Percentiles rank a stretch among this genome's conserved stretches.
Evolutionary conservation across 805 yeast species (phyloP).

Genomic region (Myxozyma nipponensis): DNA sequence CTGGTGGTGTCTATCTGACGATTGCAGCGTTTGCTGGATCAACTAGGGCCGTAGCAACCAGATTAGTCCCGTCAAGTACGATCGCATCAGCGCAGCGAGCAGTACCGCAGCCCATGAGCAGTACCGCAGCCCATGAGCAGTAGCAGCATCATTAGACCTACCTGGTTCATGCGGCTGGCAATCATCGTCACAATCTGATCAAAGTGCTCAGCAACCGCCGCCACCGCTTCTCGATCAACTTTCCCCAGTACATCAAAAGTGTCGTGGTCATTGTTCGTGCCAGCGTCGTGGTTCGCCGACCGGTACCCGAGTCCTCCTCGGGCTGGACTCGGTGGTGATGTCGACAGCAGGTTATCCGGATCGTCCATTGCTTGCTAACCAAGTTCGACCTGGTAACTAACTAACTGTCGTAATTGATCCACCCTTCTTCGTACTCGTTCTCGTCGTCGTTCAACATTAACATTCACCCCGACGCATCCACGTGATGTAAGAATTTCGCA

Average conservation of each 20-base stretch:
- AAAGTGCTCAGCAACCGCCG: not conserved
- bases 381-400: too few relatives aligned
- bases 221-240: not conserved
- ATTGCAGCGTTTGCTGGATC: slow-evolving; percentile 22
- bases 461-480: too few relatives aligned
- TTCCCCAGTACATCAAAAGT: too few relatives aligned
- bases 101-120: too few relatives aligned
- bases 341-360: not conserved
- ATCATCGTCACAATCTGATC: not conserved
- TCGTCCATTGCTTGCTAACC: too few relatives aligned
- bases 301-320: not conserved
- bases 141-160: too few relatives aligned
- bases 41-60: slow-evolving; percentile 9
- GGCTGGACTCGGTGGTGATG: not conserved
- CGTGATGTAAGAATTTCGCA: too few relatives aligned
- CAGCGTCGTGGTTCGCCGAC: not conserved
- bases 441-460: too few relatives aligned
- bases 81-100: not conserved
- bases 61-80: not conserved
- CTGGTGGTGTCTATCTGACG: slow-evolving; percentile 21
- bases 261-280: not conserved
- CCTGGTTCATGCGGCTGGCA: not conserved
- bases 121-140: too few relatives aligned
- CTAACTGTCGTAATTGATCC: too few relatives aligned
- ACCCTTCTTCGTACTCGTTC: too few relatives aligned